Conservation (phyloP, 495 filamentous ascomycete species). For the Penicillium desertorum region DNA sequence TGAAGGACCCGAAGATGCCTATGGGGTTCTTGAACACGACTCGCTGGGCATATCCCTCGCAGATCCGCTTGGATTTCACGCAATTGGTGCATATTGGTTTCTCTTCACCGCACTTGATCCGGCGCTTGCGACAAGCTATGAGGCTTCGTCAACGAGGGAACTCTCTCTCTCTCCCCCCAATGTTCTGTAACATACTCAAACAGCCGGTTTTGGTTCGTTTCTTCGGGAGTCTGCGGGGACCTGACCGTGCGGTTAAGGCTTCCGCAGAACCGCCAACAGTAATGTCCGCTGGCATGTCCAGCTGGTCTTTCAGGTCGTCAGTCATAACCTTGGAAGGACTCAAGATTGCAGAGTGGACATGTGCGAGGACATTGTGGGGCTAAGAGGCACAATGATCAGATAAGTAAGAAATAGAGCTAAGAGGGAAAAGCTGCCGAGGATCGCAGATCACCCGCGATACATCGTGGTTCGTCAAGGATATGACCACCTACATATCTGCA, state of each 20-base stretch:
- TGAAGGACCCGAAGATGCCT: constrained; percentile 52
- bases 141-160: constrained; percentile 16
- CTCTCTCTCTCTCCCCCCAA: neutral
- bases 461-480: constrained; percentile 2
- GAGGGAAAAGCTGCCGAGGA: constrained; percentile 27
- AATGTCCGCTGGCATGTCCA: neutral
- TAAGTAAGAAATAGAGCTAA: constrained; percentile 12
- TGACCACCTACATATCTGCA: neutral
- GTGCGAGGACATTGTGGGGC: constrained; percentile 4
- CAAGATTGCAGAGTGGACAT: neutral
- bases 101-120: constrained; percentile 97
- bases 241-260: constrained; percentile 16
- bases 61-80: constrained; percentile 88
- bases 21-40: constrained; percentile 91
- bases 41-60: constrained; percentile 92
- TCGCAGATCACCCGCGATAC: constrained; percentile 26
- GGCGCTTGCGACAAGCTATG: constrained; percentile 84
- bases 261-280: constrained; percentile 11
- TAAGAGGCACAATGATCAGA: neutral
- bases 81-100: constrained; percentile 90
- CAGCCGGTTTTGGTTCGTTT: constrained; percentile 97
- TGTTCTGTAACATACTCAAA: constrained; percentile 64
- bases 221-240: constrained; percentile 32
- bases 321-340: neutral
- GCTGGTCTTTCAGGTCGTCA: constrained; percentile 6